These are phyloP conservation scores for Microthlaspi erraticum DNA, from an alignment of 345 rosid species.

Conservation along the genomic window DNA sequence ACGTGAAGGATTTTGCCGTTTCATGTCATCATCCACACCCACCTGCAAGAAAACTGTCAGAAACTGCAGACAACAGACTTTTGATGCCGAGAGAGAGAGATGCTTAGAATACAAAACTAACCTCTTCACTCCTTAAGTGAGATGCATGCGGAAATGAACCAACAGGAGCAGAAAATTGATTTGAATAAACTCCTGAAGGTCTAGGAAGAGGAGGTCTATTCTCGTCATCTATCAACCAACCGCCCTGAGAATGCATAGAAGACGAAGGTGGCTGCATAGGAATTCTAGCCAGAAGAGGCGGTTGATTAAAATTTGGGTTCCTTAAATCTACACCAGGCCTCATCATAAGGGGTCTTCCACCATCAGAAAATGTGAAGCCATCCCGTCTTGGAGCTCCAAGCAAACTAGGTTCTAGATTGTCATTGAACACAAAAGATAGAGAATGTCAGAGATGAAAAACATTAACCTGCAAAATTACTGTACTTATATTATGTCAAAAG, in stretches of 20 bases:
- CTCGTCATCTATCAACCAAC: conserved; percentile 81
- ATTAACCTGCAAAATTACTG: neutral
- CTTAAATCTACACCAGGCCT: conserved; percentile 59
- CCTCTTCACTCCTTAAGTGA: conserved; percentile 79
- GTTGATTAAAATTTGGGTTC: conserved; percentile 69
- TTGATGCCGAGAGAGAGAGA: conserved; percentile 24
- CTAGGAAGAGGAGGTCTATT: conserved; percentile 52
- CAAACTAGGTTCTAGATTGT: conserved; percentile 75
- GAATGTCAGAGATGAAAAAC: conserved; percentile 23
- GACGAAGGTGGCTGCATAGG: conserved; percentile 54
- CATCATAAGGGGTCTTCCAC: conserved; percentile 52
- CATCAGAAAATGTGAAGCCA: conserved; percentile 47
- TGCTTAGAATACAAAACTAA: conserved; percentile 38
- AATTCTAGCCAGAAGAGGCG: conserved; percentile 64
- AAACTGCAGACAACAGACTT: conserved; percentile 17
- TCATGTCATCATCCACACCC: conserved; percentile 49
- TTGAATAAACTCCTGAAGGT: conserved; percentile 51
- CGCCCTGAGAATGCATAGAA: conserved; percentile 60
- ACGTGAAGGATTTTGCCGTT: conserved; percentile 54
- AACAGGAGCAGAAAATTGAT: conserved; percentile 52
- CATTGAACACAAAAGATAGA: conserved; percentile 32
- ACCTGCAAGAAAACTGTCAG: conserved; percentile 50
- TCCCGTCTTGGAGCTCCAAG: conserved; percentile 90
- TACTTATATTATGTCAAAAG: conserved; percentile 31
- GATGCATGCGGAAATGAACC: conserved; percentile 50